Base-by-base conservation (phyloP, 768 basidiomycete species). In the Boletus reticulatus region DNA sequence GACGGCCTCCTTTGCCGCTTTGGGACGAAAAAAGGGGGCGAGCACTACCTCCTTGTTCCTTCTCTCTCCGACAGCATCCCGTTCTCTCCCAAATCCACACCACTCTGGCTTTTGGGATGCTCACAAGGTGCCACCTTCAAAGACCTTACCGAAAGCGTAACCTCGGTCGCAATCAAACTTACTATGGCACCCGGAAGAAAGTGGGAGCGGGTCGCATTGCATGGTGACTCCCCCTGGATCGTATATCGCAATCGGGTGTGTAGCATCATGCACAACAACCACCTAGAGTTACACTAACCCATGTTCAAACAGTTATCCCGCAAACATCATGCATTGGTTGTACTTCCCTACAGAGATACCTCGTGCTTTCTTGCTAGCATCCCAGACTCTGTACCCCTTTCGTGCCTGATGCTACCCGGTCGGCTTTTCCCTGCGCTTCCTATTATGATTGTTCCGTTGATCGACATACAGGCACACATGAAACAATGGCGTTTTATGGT, bases 351-450 rank as follows among this genome's bases (percentile, higher is more conserved):
- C 43, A 77, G 92, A 53, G 74, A 83, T 52, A 66, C 84, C 50
- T 74, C 80, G 6, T 78, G 81, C 3, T 94, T 82, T 62, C 66
- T 85, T 50, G 74, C 79, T 12, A 71, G 80, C 32, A 74, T 96
- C 45, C 87, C 92, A 3, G 87, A 94, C 68, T 65, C 73, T 3
- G 72, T 82, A 0, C 79, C 86, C 8, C 72, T 96, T 29, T 91
- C 89, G 10, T 86, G 87, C 20, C 65, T 94, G n/a, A 71, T 83
- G 55, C 78, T 96, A 34, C 92, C 93, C 52, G 94, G 92, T 80
- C 70, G 60, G 74, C 80, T 58, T 11, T 37, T 42, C 56, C 59
- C 84, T 70, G 84, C 69, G 54, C 81, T 77, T 32, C 12, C 31
- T 41, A 8, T 7, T 41, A 8, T 7, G 10, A 51, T 37, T 4